These are phyloP conservation scores for Basidioascus undulatus DNA, from an alignment of 768 basidiomycete species.

Conservation along the genomic window DNA sequence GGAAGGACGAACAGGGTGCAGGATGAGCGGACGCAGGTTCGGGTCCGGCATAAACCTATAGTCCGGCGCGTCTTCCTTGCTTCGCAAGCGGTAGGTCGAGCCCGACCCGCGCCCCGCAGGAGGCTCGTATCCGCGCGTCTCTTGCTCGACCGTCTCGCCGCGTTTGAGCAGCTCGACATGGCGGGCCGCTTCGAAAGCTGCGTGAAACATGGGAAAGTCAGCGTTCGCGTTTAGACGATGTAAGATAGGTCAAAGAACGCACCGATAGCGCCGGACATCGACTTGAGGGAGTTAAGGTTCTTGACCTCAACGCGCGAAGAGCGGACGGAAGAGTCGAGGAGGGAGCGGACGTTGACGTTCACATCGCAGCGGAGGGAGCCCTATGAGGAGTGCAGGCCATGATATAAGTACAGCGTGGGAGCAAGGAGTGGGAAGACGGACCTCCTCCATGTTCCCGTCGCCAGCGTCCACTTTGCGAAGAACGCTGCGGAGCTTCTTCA, in stretches of 20 bases:
- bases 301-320: too few relatives aligned
- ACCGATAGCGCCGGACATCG: conserved; percentile 70
- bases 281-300: conserved; percentile 77
- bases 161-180: conserved; percentile 36
- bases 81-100: conserved; percentile 56
- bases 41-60: conserved; percentile 96
- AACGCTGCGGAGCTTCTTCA: conserved; percentile 53
- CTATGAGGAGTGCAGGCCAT: conserved; percentile 23
- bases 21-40: conserved; percentile 57
- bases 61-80: conserved; percentile 84
- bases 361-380: conserved; percentile 88
- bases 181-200: conserved; percentile 58
- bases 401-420: not conserved
- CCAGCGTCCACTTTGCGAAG: conserved; percentile 64
- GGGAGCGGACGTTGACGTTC: too few relatives aligned
- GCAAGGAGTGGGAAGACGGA: conserved; percentile 17
- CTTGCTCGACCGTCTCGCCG: conserved; percentile 34
- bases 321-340: too few relatives aligned
- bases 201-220: not conserved
- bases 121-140: conserved; percentile 84
- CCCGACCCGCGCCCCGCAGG: too few relatives aligned
- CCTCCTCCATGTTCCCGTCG: conserved; percentile 94
- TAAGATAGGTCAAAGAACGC: conserved; percentile 1
- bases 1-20: conserved; percentile 1
- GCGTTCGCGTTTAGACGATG: not conserved